phyloP scores from a whole-genome alignment of 345 rosid species.

The Linum trigynum region DNA sequence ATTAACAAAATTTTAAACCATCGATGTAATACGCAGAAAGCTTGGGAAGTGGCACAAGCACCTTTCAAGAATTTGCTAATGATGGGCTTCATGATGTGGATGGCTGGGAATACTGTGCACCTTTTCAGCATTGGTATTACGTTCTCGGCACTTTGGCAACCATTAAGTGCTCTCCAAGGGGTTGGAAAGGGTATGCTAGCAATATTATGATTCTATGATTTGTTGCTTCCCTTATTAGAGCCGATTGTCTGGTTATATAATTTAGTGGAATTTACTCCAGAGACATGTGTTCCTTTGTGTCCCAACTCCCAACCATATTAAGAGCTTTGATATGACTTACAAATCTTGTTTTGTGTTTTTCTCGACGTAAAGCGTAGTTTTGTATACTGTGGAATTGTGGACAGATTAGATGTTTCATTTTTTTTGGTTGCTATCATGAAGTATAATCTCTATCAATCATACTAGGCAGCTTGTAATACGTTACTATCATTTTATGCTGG shows the following conservation, averaged over 20 bases:
- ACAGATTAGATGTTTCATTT: background rate
- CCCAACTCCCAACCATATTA: background rate
- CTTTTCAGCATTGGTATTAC: slow-evolving; percentile 97
- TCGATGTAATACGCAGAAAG: slow-evolving; percentile 52
- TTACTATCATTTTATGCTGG: background rate
- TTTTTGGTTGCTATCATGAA: background rate
- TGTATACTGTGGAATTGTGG: background rate
- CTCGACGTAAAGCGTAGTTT: background rate
- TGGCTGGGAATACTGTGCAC: slow-evolving; percentile 99
- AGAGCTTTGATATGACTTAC: background rate
- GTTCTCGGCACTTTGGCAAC: slow-evolving; percentile 98
- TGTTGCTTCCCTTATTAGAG: background rate
- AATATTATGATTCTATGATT: background rate
- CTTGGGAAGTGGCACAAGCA: slow-evolving; percentile 99
- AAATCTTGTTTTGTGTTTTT: background rate
- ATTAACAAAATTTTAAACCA: background rate
- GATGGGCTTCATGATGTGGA: slow-evolving; percentile 99
- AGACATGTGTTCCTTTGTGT: no score
- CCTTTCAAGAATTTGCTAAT: slow-evolving; percentile 95
- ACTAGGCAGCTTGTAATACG: background rate
- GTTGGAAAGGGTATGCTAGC: slow-evolving; percentile 81
- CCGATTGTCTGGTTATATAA: no score
- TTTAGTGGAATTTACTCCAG: no score
- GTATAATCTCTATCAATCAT: background rate
- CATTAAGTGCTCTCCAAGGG: slow-evolving; percentile 92